Evolutionary conservation across 257 asterid species (phyloP), one percentile per base, ranked within the genome.

Genomic region (Dorcoceras hygrometricum): DNA sequence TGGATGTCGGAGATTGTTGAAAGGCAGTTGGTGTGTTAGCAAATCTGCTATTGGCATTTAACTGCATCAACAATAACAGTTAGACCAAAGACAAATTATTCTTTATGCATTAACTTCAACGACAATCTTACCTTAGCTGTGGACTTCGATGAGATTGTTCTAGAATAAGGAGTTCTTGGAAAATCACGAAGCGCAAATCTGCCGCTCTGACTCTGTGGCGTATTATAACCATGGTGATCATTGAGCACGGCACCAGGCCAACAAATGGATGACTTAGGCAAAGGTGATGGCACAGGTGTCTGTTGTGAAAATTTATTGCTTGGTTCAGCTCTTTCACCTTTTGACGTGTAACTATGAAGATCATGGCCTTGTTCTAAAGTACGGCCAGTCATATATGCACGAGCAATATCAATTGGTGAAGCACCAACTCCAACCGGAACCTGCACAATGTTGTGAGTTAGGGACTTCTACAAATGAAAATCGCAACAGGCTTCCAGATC

Each of bases 371-470:
- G 81, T 65, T 79, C 96, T 27, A 81, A 53, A 62, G 73, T 76
- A 63, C 96, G 88, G 73, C 82, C 71, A 74, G 96, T 87, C 96
- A 94, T 94, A 80, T 82, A 94, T 57, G 96, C 95, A 76, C 84
- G 92, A 43, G 99, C 99, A 81, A 94, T 79, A 69, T 90, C 96
- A 57, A 94, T 76, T 50, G 96, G 96, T 7, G 95, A 87, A 66
- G 96, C 88, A 76, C 89, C 75, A 77, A 84, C 84, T 71, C 78
- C 89, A 79, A 64, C 80, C 36, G 80, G 79, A 51, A 80, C 87
- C 98, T 91, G 81, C 73, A 77, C 56, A 75, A 69, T 23, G 62
- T 73, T 66, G 59, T 56, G 66, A 63, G 67, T 39, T 27, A 54
- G 51, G 48, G 19, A 70, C 20, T 59, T 69, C 57, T 23, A 54